These are phyloP conservation scores for Pythium dissotocum DNA, from an alignment of 352 stramenopile genomes.

Conservation along the genomic window DNA sequence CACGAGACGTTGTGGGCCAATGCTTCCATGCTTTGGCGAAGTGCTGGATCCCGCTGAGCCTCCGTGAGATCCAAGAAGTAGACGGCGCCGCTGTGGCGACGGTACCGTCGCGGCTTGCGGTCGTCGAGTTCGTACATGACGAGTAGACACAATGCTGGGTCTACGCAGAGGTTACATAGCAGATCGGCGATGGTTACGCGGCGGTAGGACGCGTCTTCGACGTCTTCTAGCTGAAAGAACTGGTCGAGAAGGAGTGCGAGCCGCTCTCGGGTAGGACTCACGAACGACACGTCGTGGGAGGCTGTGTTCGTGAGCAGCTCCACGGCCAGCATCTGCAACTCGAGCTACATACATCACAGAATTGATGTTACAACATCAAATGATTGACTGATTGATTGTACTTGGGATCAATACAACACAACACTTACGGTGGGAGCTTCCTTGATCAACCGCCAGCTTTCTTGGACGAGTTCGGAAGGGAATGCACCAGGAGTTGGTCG, in stretches of 20 bases:
- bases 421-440: slow-evolving; percentile 3
- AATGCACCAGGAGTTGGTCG: slow-evolving; percentile 9
- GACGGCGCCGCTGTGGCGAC: slow-evolving; percentile 55
- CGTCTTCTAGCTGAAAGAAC: slow-evolving; percentile 31
- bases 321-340: slow-evolving; percentile 5
- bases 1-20: slow-evolving; percentile 74
- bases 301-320: slow-evolving; percentile 29
- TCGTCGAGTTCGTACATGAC: slow-evolving; percentile 73
- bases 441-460: slow-evolving; percentile 20
- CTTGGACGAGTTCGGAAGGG: slow-evolving; percentile 19
- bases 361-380: no score
- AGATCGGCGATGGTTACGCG: slow-evolving; percentile 54
- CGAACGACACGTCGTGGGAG: slow-evolving; percentile 12
- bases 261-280: slow-evolving; percentile 31
- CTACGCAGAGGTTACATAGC: slow-evolving; percentile 58
- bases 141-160: slow-evolving; percentile 50
- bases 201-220: slow-evolving; percentile 20
- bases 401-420: no score
- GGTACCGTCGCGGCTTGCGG: slow-evolving; percentile 38
- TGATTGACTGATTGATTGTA: no score
- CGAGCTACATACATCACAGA: neutral
- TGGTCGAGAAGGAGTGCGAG: slow-evolving; percentile 34
- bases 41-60: slow-evolving; percentile 30
- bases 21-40: slow-evolving; percentile 67
- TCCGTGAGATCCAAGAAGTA: slow-evolving; percentile 60